Base-by-base conservation (phyloP, 2,329 filamentous ascomycete species). In the Aspergillus costaricaensis region DNA sequence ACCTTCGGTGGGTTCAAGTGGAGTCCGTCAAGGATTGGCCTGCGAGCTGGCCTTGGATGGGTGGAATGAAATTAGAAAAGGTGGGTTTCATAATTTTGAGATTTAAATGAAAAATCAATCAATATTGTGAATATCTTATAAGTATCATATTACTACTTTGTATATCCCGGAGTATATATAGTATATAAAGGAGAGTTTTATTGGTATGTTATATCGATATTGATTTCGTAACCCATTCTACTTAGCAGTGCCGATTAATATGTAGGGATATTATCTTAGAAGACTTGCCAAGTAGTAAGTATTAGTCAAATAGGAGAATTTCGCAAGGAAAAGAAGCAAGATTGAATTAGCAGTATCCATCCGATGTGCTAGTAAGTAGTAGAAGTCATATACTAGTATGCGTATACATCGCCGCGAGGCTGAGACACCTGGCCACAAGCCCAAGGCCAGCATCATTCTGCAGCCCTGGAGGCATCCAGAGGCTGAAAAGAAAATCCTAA, bases 1-100 rank as follows among this genome's bases (percentile, higher is more conserved):
- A 66, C 60, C 59, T 61, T 61, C 55, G 55, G 57, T 66, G 61
- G 55, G 53, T 52, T 51, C 30, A 23, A 30, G 62, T 64, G 59
- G 62, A 65, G 58, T 59, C 58, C 49, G 50, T 59, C 21, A 14
- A 27, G 50, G 41, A 44, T 9, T 58, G 30, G 32, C 32, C 17
- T 62, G 57, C 57, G 60, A 55, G 54, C 58, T 55, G 50, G 58
- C 60, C 53, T 62, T 60, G 57, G 54, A 55, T 54, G 47, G 39
- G 36, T 49, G 39, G 44, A 50, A 48, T 56, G 44, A 17, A 50
- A 47, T 55, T 38, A 48, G 14, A 10, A 12, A 17, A 44, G 41
- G 17, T 17, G 17, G 41, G 19, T 17, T 44, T 44, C 41, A 51
- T 39, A 51, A 50, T 51, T 51, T 38, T 23, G 38, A 23, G 38